Conservation (phyloP, 257 asterid genomes). For the Salvia hispanica region DNA sequence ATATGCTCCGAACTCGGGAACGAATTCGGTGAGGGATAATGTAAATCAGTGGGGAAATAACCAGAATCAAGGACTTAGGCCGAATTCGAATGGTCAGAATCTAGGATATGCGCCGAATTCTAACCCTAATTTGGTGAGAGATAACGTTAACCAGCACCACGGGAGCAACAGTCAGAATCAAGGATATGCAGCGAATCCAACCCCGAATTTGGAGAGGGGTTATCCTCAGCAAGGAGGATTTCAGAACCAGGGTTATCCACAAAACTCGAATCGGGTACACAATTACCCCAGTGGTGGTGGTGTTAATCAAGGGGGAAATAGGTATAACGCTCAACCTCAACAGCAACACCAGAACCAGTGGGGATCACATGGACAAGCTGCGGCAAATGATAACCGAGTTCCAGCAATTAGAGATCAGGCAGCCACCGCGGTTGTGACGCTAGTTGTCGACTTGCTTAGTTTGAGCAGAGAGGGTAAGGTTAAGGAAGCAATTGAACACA, state of each 20-base stretch:
- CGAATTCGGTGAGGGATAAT: background rate
- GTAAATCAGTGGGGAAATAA: slow-evolving; percentile 36
- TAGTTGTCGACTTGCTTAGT: slow-evolving; percentile 52
- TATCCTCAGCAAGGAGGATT: slow-evolving; percentile 51
- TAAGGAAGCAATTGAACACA: slow-evolving; percentile 72
- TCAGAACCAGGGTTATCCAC: slow-evolving; percentile 45
- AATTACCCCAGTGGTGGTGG: slow-evolving; percentile 33
- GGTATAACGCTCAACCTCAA: slow-evolving; percentile 30
- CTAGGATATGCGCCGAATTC: slow-evolving; percentile 37
- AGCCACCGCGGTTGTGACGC: slow-evolving; percentile 26
- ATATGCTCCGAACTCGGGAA: slow-evolving; percentile 24
- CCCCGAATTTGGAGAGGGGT: slow-evolving; percentile 36
- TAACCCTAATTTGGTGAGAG: background rate
- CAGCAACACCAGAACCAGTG: slow-evolving; percentile 32
- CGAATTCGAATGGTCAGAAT: slow-evolving; percentile 18
- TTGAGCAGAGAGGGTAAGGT: slow-evolving; percentile 75
- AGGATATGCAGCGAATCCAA: background rate
- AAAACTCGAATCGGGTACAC: slow-evolving; percentile 26
- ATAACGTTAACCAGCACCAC: slow-evolving; percentile 32
- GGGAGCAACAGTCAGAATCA: slow-evolving; percentile 7
- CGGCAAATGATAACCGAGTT: slow-evolving; percentile 39
- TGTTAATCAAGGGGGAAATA: slow-evolving; percentile 35
- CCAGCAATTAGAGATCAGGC: slow-evolving; percentile 36
- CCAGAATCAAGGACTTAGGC: slow-evolving; percentile 20
- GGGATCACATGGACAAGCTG: slow-evolving; percentile 36